phyloP scores from a whole-genome alignment of 768 basidiomycete genomes.

The Auriculariales sp. region DNA sequence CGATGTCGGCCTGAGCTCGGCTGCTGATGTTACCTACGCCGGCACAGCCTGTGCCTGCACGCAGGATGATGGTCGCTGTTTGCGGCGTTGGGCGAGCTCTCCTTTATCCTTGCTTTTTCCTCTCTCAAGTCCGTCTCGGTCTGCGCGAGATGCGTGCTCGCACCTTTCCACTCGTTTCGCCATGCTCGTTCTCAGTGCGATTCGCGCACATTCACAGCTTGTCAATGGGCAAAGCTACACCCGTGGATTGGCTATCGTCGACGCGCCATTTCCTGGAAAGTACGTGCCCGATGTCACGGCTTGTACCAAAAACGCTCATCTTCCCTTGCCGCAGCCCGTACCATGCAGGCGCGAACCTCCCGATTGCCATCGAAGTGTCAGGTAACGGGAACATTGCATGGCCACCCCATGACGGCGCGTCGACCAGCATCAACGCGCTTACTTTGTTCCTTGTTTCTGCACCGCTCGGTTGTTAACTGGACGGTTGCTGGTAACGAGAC shows the following conservation, averaged over 20 bases:
- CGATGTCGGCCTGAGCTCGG: too few relatives aligned
- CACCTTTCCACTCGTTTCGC: too few relatives aligned
- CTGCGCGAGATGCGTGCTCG: too few relatives aligned
- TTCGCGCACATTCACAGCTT: too few relatives aligned
- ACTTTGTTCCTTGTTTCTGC: slow-evolving; percentile 31
- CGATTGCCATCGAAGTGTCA: slow-evolving; percentile 23
- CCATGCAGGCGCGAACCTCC: slow-evolving; percentile 17
- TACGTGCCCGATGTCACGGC: slow-evolving; percentile 6
- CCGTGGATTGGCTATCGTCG: slow-evolving; percentile 18
- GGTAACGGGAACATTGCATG: too few relatives aligned
- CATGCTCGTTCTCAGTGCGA: too few relatives aligned
- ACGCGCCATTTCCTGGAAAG: slow-evolving; percentile 20
- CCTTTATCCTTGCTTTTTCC: too few relatives aligned
- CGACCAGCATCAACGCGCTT: slow-evolving; percentile 24
- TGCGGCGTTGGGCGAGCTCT: too few relatives aligned
- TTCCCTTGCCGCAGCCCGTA: slow-evolving; percentile 11
- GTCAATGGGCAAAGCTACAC: slow-evolving; percentile 9
- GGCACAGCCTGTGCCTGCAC: too few relatives aligned
- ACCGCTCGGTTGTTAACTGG: slow-evolving; percentile 21
- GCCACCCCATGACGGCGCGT: slow-evolving; percentile 9
- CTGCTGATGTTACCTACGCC: too few relatives aligned
- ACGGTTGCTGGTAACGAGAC: slow-evolving; percentile 23
- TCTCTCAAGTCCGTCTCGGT: too few relatives aligned
- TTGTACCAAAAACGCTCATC: neutral
- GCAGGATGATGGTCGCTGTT: too few relatives aligned